Evolutionary conservation across 768 basidiomycete genomes (phyloP), one percentile per base, ranked within the genome.

Genomic region (Trametes cingulata): DNA sequence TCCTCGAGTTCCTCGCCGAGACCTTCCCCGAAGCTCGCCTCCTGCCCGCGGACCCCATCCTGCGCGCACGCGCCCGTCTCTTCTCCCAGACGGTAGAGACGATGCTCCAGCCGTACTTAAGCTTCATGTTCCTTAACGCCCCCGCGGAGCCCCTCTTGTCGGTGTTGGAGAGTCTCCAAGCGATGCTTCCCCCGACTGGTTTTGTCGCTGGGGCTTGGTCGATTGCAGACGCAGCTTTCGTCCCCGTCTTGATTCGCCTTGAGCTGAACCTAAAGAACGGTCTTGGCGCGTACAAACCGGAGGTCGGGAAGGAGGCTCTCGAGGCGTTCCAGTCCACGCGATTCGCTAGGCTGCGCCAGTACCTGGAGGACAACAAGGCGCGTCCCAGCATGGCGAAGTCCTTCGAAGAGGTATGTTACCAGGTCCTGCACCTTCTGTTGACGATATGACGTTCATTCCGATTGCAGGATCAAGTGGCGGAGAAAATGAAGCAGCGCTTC

Each of bases 1-100:
- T 88, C 49, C 73, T 87, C 52, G 85, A 89, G 67, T 84, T 89
- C 72, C 69, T 88, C 56, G 84, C 84, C 6, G 86, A 88, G 68
- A 69, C 86, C 50, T 81, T 76, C 68, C 79, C 81, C 1, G 67
- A 76, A 37, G 76, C 79, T 27, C 42, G 63, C 27, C 74, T 87
- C 27, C 76, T 85, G 7, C 86, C 87, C 2, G 67, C 72, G 9
- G 82, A 85, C 66, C 82, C 83, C 0, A 76, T 87, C 29, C 64
- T 67, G 4, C 81, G 85, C 27, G 86, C 87, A 36, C 74, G 78
- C 56, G 80, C 77, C 6, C 83, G 86, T n/a, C 82, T 88, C 70
- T 85, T 87, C 74, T 65, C 25, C 67, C 82, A 87, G 55, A 71
- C 77, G 5, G 75, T 83, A 22, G 74, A 75, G 2, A 78, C 74